These are phyloP conservation scores for Penicillium sp. DNA, from an alignment of 2,329 filamentous ascomycete genomes.

Conservation along the genomic window DNA sequence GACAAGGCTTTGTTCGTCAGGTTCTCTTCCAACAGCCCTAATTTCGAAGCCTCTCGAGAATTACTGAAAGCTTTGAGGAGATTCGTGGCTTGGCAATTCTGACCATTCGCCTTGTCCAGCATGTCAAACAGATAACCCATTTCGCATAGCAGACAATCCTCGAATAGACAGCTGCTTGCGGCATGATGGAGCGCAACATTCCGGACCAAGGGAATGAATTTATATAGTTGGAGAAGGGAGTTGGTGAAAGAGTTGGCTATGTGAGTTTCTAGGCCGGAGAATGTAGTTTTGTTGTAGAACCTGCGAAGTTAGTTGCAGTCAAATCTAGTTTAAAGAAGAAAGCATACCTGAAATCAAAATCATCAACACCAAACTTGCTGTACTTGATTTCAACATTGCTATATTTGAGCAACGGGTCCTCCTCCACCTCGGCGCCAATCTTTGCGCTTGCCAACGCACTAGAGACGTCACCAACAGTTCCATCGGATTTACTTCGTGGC, in stretches of 20 bases:
- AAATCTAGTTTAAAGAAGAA: not conserved
- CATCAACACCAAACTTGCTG: constrained; percentile 97
- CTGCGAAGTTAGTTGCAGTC: constrained; percentile 41
- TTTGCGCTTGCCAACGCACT: constrained; percentile 65
- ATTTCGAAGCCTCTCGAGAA: constrained; percentile 69
- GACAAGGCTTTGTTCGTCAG: constrained; percentile 68
- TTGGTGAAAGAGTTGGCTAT: constrained; percentile 97
- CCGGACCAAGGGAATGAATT: constrained; percentile 81
- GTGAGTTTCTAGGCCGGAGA: constrained; percentile 91
- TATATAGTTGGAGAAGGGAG: constrained; percentile 81
- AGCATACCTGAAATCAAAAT: constrained; percentile 97
- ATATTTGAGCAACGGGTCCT: constrained; percentile 84
- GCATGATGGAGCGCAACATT: constrained; percentile 88
- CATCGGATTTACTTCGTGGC: constrained; percentile 37
- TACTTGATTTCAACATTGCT: constrained; percentile 97
- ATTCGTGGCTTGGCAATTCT: constrained; percentile 95
- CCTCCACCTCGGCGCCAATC: constrained; percentile 67
- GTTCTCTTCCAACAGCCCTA: constrained; percentile 83
- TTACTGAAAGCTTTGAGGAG: constrained; percentile 84
- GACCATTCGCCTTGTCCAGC: constrained; percentile 90
- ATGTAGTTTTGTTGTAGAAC: constrained; percentile 90
- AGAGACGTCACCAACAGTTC: constrained; percentile 52
- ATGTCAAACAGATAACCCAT: constrained; percentile 96
- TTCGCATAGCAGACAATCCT: constrained; percentile 86
- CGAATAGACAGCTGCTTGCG: constrained; percentile 75